Evolutionary conservation across 441 rosid genomes (phyloP).

Genomic region (Raphanus hybrid): DNA sequence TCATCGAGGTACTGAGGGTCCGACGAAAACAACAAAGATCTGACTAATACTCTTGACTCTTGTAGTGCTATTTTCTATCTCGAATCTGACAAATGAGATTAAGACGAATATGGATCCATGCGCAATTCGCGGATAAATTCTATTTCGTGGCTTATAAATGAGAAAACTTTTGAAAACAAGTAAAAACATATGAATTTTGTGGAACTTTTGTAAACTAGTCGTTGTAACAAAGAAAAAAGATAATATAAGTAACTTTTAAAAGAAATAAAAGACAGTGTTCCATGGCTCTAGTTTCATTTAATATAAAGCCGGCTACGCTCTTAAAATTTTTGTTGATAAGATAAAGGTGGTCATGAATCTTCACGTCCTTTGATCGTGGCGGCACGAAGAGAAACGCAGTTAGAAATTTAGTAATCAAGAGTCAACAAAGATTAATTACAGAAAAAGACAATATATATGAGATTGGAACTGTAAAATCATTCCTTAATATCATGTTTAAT

Average conservation of each 20-base stretch:
- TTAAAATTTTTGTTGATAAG: background rate
- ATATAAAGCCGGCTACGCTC: background rate
- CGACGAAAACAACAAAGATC: background rate
- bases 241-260: background rate
- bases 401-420: background rate
- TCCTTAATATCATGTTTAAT: background rate
- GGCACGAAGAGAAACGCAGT: background rate
- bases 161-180: background rate
- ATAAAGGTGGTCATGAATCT: background rate
- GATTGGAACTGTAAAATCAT: background rate
- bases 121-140: background rate
- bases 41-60: background rate
- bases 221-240: background rate
- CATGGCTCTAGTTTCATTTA: background rate
- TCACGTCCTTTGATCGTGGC: background rate
- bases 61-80: background rate
- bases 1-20: background rate
- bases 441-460: background rate
- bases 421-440: background rate
- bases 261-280: background rate
- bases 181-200: background rate
- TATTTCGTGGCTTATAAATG: background rate
- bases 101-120: background rate
- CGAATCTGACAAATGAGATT: background rate
- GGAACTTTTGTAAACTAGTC: background rate